phyloP scores from a whole-genome alignment of 176 grass and related monocot species.

The Eremochloa ophiuroides region DNA sequence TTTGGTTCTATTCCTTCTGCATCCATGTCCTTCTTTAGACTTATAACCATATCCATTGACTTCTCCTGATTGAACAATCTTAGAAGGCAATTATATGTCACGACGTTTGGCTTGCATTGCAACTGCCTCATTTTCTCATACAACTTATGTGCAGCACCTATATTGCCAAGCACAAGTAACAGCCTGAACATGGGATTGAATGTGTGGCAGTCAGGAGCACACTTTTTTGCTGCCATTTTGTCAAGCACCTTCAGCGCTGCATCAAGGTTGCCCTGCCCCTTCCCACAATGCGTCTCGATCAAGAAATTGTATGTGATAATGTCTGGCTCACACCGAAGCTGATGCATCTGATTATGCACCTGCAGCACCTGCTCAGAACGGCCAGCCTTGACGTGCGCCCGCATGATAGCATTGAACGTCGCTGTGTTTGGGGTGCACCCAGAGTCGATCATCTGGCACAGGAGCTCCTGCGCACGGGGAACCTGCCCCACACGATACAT shows the following conservation, averaged over 20 bases:
- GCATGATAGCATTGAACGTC: constrained; percentile 86
- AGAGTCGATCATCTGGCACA: constrained; percentile 76
- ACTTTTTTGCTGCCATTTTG: constrained; percentile 66
- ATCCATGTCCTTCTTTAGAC: constrained; percentile 88
- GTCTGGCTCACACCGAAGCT: constrained; percentile 69
- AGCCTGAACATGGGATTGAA: constrained; percentile 84
- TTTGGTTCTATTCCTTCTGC: constrained; percentile 69
- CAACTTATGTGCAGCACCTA: constrained; percentile 54
- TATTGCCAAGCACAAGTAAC: constrained; percentile 47
- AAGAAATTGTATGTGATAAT: constrained; percentile 94
- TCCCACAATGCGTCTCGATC: constrained; percentile 74
- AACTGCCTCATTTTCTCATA: constrained; percentile 75
- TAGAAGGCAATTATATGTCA: constrained; percentile 85
- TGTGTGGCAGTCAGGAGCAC: constrained; percentile 68
- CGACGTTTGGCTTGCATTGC: constrained; percentile 56
- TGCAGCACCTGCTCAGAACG: constrained; percentile 75
- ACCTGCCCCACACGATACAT: constrained; percentile 84
- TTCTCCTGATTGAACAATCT: constrained; percentile 70
- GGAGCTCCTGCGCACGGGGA: constrained; percentile 78
- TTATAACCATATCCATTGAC: constrained; percentile 92
- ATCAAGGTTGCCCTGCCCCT: constrained; percentile 76
- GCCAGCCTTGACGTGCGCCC: constrained; percentile 65
- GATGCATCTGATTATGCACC: constrained; percentile 88
- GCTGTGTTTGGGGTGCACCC: constrained; percentile 65
- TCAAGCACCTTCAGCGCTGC: constrained; percentile 75